phyloP scores from a whole-genome alignment of 176 grass and related monocot species.

The Lolium multiflorum region DNA sequence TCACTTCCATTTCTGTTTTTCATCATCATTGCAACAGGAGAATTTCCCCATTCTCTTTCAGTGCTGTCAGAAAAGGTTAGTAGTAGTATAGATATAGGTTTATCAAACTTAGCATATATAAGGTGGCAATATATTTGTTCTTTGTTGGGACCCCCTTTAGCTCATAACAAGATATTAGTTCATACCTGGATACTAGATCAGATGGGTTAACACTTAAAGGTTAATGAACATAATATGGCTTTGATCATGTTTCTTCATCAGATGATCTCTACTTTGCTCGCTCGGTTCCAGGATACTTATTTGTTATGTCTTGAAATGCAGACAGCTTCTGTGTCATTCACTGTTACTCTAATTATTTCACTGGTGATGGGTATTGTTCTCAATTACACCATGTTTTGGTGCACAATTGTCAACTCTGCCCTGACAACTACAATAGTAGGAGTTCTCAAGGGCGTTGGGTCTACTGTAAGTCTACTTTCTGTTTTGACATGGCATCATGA shows the following conservation, averaged over 20 bases:
- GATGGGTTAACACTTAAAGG: neutral
- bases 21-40: conserved; percentile 90
- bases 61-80: conserved; percentile 84
- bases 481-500: neutral
- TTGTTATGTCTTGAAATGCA: conserved; percentile 39
- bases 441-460: conserved; percentile 94
- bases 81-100: conserved; percentile 3
- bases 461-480: conserved; percentile 63
- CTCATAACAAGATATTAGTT: neutral
- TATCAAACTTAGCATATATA: conserved; percentile 2
- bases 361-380: conserved; percentile 88
- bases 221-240: neutral
- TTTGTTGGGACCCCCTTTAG: neutral
- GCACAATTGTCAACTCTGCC: conserved; percentile 96
- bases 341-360: conserved; percentile 68
- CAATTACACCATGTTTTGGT: conserved; percentile 98
- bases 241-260: neutral
- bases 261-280: neutral
- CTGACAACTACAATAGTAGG: conserved; percentile 96
- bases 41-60: conserved; percentile 84
- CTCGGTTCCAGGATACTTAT: neutral
- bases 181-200: neutral
- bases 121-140: neutral
- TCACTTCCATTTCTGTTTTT: conserved; percentile 96
- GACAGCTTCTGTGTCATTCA: conserved; percentile 64